Conservation (phyloP, 1,284 basidiomycete species). For the Papiliotrema nemorosa region DNA sequence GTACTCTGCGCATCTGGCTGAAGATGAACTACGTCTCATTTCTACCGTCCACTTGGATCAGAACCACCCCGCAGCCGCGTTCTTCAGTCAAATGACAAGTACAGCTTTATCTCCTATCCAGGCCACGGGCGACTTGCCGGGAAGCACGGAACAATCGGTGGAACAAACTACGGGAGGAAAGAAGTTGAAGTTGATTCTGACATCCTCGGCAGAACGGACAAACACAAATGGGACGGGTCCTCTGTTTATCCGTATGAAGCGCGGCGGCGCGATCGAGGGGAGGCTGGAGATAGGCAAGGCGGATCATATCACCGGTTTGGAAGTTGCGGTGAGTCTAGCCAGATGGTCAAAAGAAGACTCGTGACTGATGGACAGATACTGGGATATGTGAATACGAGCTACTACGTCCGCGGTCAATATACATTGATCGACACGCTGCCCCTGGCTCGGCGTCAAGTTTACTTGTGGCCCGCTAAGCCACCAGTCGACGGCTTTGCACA, state of each 20-base stretch:
- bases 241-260: slow-evolving; percentile 18
- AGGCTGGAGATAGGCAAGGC: slow-evolving; percentile 29
- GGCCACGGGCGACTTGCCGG: neutral
- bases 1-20: slow-evolving; percentile 27
- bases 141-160: neutral
- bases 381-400: slow-evolving; percentile 28
- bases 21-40: slow-evolving; percentile 30
- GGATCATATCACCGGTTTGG: slow-evolving; percentile 28
- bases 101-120: slow-evolving; percentile 9
- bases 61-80: slow-evolving; percentile 32
- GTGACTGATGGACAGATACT: slow-evolving; percentile 18
- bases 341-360: neutral
- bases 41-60: slow-evolving; percentile 33
- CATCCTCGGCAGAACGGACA: slow-evolving; percentile 16
- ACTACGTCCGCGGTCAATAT: slow-evolving; percentile 36
- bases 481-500: neutral
- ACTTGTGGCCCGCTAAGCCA: slow-evolving; percentile 19
- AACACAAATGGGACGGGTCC: slow-evolving; percentile 30
- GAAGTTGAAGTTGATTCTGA: slow-evolving; percentile 23
- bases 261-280: slow-evolving; percentile 26
- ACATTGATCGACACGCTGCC: slow-evolving; percentile 34
- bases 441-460: slow-evolving; percentile 13
- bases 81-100: slow-evolving; percentile 25
- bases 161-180: slow-evolving; percentile 23
- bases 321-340: slow-evolving; percentile 27